Percentiles rank a stretch among this genome's conserved stretches.
Conservation (phyloP, 2,329 filamentous ascomycete genomes). For the Huntiella savannae region DNA sequence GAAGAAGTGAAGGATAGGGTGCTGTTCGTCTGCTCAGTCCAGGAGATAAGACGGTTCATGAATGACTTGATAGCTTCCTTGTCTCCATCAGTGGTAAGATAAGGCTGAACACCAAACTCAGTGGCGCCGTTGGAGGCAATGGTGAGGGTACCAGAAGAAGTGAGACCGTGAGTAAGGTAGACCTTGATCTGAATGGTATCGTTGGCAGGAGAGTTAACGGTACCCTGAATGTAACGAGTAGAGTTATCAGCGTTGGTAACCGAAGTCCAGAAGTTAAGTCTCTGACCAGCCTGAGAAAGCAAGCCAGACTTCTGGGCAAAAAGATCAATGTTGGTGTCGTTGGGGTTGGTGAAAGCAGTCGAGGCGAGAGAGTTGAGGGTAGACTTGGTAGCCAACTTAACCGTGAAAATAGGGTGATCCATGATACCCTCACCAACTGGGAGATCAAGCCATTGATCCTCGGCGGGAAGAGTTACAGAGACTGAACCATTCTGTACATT, state of each 20-base stretch:
- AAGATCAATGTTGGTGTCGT: slow-evolving; percentile 16
- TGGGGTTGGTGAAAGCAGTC: slow-evolving; percentile 16
- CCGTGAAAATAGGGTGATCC: slow-evolving; percentile 29
- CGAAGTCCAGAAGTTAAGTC: slow-evolving; percentile 28
- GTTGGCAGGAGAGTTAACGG: slow-evolving; percentile 46
- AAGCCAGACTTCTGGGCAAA: slow-evolving; percentile 21
- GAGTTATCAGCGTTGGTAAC: slow-evolving; percentile 27
- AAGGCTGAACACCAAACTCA: slow-evolving; percentile 39
- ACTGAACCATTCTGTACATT: slow-evolving; percentile 31
- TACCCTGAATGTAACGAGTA: slow-evolving; percentile 30
- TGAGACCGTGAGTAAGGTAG: slow-evolving; percentile 45
- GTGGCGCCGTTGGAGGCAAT: slow-evolving; percentile 41
- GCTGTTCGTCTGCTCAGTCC: slow-evolving; percentile 30
- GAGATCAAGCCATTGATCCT: slow-evolving; percentile 34
- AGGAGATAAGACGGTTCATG: slow-evolving; percentile 30
- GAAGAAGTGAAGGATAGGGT: slow-evolving; percentile 25
- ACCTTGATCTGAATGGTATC: slow-evolving; percentile 34
- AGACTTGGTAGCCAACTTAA: slow-evolving; percentile 17
- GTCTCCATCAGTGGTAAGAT: slow-evolving; percentile 38
- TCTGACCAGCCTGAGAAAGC: slow-evolving; percentile 26
- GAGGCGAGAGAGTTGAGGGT: slow-evolving; percentile 12
- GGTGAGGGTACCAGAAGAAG: slow-evolving; percentile 39
- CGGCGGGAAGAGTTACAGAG: slow-evolving; percentile 30
- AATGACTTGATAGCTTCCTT: slow-evolving; percentile 43
- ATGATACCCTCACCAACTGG: slow-evolving; percentile 40